Evolutionary conservation across 2,329 filamentous ascomycete genomes (phyloP).

Genomic region (Aschersonia sp.): DNA sequence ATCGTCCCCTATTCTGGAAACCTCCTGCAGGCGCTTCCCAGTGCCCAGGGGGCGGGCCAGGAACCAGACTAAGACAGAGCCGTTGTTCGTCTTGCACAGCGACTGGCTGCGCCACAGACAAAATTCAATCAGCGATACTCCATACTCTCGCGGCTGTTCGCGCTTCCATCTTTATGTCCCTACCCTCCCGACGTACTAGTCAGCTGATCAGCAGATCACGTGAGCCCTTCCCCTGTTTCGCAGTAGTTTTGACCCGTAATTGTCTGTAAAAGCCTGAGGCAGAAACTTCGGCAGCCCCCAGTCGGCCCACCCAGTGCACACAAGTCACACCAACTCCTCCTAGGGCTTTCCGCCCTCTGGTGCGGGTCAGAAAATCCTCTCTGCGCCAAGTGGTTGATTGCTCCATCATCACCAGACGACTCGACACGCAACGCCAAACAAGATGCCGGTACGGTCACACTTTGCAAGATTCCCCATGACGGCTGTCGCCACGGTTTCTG

Average conservation of each 20-base stretch:
- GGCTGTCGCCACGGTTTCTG: too few species aligned
- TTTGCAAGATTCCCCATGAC: background rate
- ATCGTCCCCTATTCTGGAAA: constrained; percentile 6
- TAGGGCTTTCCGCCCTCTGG: constrained; percentile 24
- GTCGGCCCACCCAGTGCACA: background rate
- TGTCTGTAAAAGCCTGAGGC: background rate
- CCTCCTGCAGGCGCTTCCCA: background rate
- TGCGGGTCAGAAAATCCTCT: constrained; percentile 19
- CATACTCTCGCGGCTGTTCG: background rate
- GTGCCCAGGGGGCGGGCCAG: background rate
- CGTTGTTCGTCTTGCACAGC: background rate
- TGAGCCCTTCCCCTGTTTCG: too few species aligned
- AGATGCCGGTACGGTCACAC: constrained; percentile 24
- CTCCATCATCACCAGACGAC: constrained; percentile 18
- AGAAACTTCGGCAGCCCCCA: constrained; percentile 6
- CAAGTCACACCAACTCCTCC: constrained; percentile 4
- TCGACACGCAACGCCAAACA: constrained; percentile 23
- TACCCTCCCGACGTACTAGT: background rate
- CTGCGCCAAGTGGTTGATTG: constrained; percentile 15
- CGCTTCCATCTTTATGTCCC: background rate
- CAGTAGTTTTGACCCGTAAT: too few species aligned
- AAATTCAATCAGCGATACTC: background rate
- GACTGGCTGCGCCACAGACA: background rate
- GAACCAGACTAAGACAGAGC: background rate
- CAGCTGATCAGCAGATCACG: background rate